Base-by-base conservation (phyloP, 306 rosid genomes). In the Parietaria judaica region DNA sequence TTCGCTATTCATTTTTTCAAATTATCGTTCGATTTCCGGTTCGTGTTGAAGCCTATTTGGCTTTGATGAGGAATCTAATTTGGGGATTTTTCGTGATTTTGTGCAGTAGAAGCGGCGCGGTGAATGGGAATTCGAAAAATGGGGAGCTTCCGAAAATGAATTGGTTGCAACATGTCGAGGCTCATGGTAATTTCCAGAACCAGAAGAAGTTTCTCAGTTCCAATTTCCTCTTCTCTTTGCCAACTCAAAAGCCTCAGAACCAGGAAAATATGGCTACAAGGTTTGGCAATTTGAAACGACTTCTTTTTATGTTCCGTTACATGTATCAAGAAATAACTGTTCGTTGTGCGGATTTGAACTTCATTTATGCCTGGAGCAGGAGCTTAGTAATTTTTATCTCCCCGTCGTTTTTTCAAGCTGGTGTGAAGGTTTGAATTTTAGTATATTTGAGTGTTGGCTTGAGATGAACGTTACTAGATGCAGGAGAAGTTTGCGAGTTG, bases 131-230 rank as follows among this genome's bases (percentile, higher is more conserved):
- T 39, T n/a, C 36, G 65, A 66, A 49, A 14, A 47, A 36, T 6
- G 82, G 64, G 50, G 65, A 70, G 23, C 66, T 61, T 66, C 85
- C 88, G 7, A 79, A 68, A 74, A 75, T 71, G 69, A 81, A 80
- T 76, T 88, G 84, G 92, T 64, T 16, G 65, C 81, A 77, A 49
- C 99, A 92, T 71, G 64, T 73, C 31, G 75, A 73, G 34, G 84
- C 88, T 36, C 89, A 78, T 16, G 63, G 79, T 7, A 76, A 80
- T 71, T 92, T 88, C 82, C 76, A 83, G 3, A 62, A 61, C 70
- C 95, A 81, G 44, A 60, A 66, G 60, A 73, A 74, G 39, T 72
- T 78, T 66, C 68, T 86, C 73, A 68, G 71, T 69, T 92, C 96
- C 15, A 79, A 79, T 69, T 82, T 92, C 57, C 77, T 88, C 7